These are phyloP conservation scores for Aspergillus neoniger DNA, from an alignment of 2,329 filamentous ascomycete species.

Conservation along the genomic window DNA sequence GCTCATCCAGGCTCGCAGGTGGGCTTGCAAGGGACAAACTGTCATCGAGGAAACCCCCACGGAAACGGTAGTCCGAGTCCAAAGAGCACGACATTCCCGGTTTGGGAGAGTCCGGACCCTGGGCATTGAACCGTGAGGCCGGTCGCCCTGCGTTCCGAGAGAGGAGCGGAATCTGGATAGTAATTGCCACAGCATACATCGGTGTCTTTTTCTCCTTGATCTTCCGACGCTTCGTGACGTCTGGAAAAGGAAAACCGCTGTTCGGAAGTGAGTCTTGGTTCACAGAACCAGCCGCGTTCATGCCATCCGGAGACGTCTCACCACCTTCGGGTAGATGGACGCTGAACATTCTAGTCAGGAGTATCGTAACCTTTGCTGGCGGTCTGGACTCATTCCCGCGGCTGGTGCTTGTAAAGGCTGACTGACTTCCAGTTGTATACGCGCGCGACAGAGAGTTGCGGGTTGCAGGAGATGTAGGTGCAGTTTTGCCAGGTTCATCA, in stretches of 20 bases:
- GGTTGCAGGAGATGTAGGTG: slow-evolving; percentile 30
- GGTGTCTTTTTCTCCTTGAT: slow-evolving; percentile 57
- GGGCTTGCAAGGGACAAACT: slow-evolving; percentile 48
- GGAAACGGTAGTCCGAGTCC: slow-evolving; percentile 45
- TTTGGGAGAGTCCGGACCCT: slow-evolving; percentile 35
- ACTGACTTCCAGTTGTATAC: slow-evolving; percentile 40
- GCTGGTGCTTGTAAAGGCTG: slow-evolving; percentile 28
- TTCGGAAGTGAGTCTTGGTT: slow-evolving; percentile 38
- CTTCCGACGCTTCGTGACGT: slow-evolving; percentile 46
- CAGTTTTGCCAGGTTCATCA: slow-evolving; percentile 31
- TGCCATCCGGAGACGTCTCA: slow-evolving; percentile 37
- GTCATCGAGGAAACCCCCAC: slow-evolving; percentile 40
- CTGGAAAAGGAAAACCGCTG: slow-evolving; percentile 41
- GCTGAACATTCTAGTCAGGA: slow-evolving; percentile 62
- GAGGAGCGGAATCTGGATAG: slow-evolving; percentile 54
- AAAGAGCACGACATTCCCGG: slow-evolving; percentile 43
- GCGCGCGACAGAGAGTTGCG: slow-evolving; percentile 41
- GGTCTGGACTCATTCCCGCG: slow-evolving; percentile 39
- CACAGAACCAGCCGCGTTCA: slow-evolving; percentile 34
- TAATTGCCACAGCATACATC: slow-evolving; percentile 61
- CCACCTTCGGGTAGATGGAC: slow-evolving; percentile 54
- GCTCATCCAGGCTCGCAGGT: slow-evolving; percentile 54
- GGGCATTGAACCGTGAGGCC: slow-evolving; percentile 38
- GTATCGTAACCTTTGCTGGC: slow-evolving; percentile 53
- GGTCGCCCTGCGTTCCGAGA: slow-evolving; percentile 37